Base-by-base conservation (phyloP, 1,139 yeast genomes). In the Yamadazyma dendronema region DNA sequence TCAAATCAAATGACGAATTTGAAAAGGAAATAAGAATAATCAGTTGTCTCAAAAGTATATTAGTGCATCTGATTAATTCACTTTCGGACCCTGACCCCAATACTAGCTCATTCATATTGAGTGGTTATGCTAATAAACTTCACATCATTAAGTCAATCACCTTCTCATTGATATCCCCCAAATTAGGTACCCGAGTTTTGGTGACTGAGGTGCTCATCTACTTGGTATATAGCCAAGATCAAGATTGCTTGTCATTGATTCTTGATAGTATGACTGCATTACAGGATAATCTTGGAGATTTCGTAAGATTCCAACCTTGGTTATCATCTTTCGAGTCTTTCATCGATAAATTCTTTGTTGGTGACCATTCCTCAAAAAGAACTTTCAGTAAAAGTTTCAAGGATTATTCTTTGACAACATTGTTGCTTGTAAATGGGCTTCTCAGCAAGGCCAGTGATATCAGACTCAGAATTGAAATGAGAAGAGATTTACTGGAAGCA, bases 1-100 rank as follows among this genome's bases (percentile, higher is more conserved):
- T 70, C 40, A 71, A 71, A 47, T 64, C 66, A 30, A 69, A 71
- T 42, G 74, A 69, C 25, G 75, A 70, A 41, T 66, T 70, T 30
- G 74, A 70, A 37, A 61, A 56, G 39, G 77, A 71, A 43, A 65
- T 48, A 38, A 46, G 55, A 13, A 67, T 71, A 21, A 65, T 71
- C 10, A 59, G 57, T 43, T 70, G 75, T 41, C 56, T 71, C 34
- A 65, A 60, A 40, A 56, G 56, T 37, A 60, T 69, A 3, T 40
- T 69, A 17, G 56, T 58, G 35, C 47, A 42, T 15, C 37, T 41
- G 38, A 34, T 33, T 11, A 17, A 29, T 7, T 14, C 21, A 14
- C 28, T 35, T 9, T 51, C 50, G 17, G 59, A 54, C n/a, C n/a
- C n/a, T 31, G 46, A 38, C 8, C 36, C 39, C 7, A 22, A 25